Base-by-base conservation (phyloP, 2,329 filamentous ascomycete species). In the Pleochaeta shiraiana region DNA sequence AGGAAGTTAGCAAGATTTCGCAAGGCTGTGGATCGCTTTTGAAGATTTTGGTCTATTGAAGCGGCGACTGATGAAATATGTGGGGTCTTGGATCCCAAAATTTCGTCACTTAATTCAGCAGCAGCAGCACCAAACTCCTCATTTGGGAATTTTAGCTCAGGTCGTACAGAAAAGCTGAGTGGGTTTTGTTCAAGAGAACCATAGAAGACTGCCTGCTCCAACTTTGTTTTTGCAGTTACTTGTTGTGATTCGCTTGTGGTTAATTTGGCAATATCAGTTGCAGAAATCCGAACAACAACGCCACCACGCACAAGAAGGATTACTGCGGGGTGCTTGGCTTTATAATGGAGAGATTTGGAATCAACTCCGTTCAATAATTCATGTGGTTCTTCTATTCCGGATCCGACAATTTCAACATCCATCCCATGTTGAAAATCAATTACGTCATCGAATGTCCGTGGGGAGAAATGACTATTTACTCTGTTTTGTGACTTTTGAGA, bases 131-230 rank as follows among this genome's bases (percentile, higher is more conserved):
- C 85, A 30, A 95, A 80, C 70, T 95, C 88, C 28, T 82, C 77
- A 21, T 80, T 75, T 0, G 83, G 78, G 68, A 93, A 95, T 3
- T 80, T 78, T 59, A 85, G 77, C 64, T 84, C 83, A 45, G 82
- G 78, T 67, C 83, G 82, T 53, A 84, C 81, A 53, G 86, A 82
- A 70, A 98, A 90, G 67, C 90, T 84, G n/a, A 98, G 76, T n/a
- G 92, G 87, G 70, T 90, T 97, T 70, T 88, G 84, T 67, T 85
- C 81, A 72, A 88, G 84, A 60, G 83, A 83, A 1, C 91, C 91
- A 72, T 90, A 97, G 75, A 96, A 97, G 0, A 97, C 87, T 1
- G 91, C 91, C 75, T 98, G 91, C 72, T 96, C 90, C 47, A 98
- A 80, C 74, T 93, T 95, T 75, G 84, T 88, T 75, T 90, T 93